Evolutionary conservation across 148 eudicot species (phyloP).

Genomic region (Persicaria tinctoria): DNA sequence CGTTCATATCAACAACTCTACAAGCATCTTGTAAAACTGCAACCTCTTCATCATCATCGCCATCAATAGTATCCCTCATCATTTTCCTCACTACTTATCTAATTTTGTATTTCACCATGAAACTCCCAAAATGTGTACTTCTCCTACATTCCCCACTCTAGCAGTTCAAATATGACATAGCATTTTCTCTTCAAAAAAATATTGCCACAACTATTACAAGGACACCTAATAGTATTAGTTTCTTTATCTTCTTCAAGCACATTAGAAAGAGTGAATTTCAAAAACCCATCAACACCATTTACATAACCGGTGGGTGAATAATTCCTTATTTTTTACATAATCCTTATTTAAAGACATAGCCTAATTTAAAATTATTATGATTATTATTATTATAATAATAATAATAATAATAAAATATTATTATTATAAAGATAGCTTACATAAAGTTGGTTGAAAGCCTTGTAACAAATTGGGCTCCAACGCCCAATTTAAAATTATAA

Average conservation of each 20-base stretch:
- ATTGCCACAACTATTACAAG: conserved; percentile 11
- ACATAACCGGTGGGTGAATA: background rate
- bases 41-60: background rate
- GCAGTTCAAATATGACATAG: conserved; percentile 5
- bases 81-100: background rate
- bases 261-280: conserved; percentile 7
- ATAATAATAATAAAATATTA: too few species aligned
- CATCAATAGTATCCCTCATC: background rate
- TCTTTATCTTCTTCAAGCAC: background rate
- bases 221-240: background rate
- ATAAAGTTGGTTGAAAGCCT: too few species aligned
- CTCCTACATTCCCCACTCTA: background rate
- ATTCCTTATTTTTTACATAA: conserved; percentile 13
- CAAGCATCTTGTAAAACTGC: background rate
- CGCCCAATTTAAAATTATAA: too few species aligned
- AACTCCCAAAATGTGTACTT: background rate
- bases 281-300: conserved; percentile 8
- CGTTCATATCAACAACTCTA: too few species aligned
- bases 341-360: conserved; percentile 11
- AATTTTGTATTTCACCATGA: conserved; percentile 1
- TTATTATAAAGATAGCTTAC: too few species aligned
- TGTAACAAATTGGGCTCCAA: too few species aligned
- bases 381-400: too few species aligned
- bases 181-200: background rate
- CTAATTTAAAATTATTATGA: too few species aligned